Percentiles rank a stretch among this genome's conserved stretches.
These are phyloP conservation scores for Schoenoplectus triqueter DNA, from an alignment of 202 grass and related monocot species.

Conservation along the genomic window DNA sequence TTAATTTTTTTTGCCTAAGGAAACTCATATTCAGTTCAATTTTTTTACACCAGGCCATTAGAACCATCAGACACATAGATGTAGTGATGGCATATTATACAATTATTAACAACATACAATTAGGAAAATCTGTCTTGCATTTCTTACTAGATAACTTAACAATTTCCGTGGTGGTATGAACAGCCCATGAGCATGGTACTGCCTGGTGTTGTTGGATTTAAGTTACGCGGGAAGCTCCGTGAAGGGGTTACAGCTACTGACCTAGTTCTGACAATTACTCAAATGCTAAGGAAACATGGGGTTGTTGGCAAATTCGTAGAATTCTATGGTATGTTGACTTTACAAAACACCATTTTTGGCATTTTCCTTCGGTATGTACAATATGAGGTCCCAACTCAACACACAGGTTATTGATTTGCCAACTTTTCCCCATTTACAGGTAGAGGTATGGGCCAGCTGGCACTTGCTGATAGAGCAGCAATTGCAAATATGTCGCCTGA, in stretches of 20 bases:
- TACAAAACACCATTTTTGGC: not conserved
- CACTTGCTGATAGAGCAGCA: slow-evolving; percentile 50
- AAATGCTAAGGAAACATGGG: slow-evolving; percentile 49
- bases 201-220: slow-evolving; percentile 48
- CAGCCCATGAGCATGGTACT: slow-evolving; percentile 57
- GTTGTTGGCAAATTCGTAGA: slow-evolving; percentile 53
- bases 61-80: not conserved
- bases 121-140: not conserved
- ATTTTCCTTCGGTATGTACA: slow-evolving; percentile 2
- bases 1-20: not conserved
- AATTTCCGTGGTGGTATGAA: not conserved
- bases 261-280: slow-evolving; percentile 49
- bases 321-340: slow-evolving; percentile 46
- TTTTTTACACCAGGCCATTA: not conserved
- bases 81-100: not conserved
- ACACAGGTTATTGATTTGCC: slow-evolving; percentile 14
- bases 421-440: slow-evolving; percentile 29
- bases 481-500: slow-evolving; percentile 60
- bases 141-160: not conserved
- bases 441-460: slow-evolving; percentile 45
- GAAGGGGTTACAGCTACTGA: slow-evolving; percentile 53
- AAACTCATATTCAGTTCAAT: not conserved
- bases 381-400: not conserved
- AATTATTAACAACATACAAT: not conserved
- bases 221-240: slow-evolving; percentile 39